These are phyloP conservation scores for Phaffia tasmanica DNA, from an alignment of 768 basidiomycete species.

Conservation along the genomic window DNA sequence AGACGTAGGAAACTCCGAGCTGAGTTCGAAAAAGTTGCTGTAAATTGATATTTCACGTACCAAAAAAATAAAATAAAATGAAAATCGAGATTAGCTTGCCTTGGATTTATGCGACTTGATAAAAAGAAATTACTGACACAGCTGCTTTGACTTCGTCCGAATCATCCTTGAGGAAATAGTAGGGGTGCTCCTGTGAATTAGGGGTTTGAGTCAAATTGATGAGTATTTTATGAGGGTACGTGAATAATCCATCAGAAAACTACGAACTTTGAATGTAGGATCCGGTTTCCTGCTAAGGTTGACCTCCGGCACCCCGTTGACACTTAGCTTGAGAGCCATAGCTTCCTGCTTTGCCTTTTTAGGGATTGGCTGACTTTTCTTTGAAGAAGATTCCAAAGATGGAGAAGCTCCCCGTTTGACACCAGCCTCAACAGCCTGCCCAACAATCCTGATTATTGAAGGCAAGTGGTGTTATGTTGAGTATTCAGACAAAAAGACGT, in stretches of 20 bases:
- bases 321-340: neutral
- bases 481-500: neutral
- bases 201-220: no score
- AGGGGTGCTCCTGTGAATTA: conserved; percentile 19
- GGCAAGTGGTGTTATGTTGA: neutral
- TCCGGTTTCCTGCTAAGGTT: conserved; percentile 18
- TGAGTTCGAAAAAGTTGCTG: conserved; percentile 64
- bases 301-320: conserved; percentile 12
- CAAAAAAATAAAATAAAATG: neutral
- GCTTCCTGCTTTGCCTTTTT: conserved; percentile 47
- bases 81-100: conserved; percentile 46
- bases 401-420: conserved; percentile 33
- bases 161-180: conserved; percentile 19
- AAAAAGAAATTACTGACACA: conserved; percentile 27
- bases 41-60: neutral
- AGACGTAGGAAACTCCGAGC: conserved; percentile 55
- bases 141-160: conserved; percentile 17
- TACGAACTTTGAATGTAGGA: conserved; percentile 7
- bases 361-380: conserved; percentile 31
- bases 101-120: conserved; percentile 30
- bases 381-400: conserved; percentile 24
- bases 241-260: no score
- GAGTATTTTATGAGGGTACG: no score
- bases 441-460: conserved; percentile 1
- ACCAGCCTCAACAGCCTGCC: conserved; percentile 2